A percentile compares a stretch with the other conserved stretches of the same genome.
Conservation (phyloP, 805 yeast genomes). For the Ogataea paradorogensis region DNA sequence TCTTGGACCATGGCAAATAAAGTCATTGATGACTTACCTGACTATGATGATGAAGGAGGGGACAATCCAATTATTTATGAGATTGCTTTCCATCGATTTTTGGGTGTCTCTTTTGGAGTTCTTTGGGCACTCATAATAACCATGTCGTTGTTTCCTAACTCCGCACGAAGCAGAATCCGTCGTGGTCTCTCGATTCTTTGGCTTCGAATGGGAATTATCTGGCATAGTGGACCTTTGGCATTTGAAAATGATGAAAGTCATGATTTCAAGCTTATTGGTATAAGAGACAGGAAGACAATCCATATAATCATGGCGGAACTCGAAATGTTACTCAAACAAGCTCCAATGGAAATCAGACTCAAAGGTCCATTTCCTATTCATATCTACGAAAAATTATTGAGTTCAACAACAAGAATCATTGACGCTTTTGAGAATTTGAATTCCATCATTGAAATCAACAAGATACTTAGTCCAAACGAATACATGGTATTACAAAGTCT, state of each 20-base stretch:
- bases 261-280: conserved; percentile 37
- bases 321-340: conserved; percentile 58
- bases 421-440: conserved; percentile 76
- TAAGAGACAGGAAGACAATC: conserved; percentile 41
- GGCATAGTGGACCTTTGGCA: conserved; percentile 73
- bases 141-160: conserved; percentile 62
- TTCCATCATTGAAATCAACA: conserved; percentile 63
- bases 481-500: conserved; percentile 52
- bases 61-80: conserved; percentile 63
- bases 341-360: conserved; percentile 71
- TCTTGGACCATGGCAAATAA: conserved; percentile 64
- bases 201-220: conserved; percentile 75
- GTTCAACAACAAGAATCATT: conserved; percentile 58
- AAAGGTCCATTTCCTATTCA: conserved; percentile 67
- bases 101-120: conserved; percentile 70
- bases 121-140: conserved; percentile 75
- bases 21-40: conserved; percentile 45
- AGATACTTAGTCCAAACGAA: conserved; percentile 51
- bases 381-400: conserved; percentile 49
- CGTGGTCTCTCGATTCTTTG: conserved; percentile 65
- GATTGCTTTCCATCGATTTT: conserved; percentile 75
- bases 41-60: conserved; percentile 64
- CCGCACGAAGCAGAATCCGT: conserved; percentile 69
- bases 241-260: conserved; percentile 33
- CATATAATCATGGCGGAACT: conserved; percentile 59